Evolutionary conservation across 2,329 filamentous ascomycete genomes (phyloP), one percentile per base, ranked within the genome.

Genomic region (Xylaria sp.): DNA sequence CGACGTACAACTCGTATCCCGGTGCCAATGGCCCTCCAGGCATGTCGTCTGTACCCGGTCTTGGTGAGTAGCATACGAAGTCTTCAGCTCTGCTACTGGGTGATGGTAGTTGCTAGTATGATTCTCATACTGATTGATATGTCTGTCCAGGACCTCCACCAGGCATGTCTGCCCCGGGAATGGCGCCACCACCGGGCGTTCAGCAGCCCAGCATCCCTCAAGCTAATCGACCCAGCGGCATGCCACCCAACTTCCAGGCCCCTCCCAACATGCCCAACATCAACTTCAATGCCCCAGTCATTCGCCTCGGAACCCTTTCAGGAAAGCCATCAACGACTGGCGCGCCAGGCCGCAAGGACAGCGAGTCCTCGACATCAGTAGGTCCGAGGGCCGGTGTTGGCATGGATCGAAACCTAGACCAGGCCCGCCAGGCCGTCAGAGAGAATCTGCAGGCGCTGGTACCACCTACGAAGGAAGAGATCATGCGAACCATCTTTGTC

Each of bases 251-350:
- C 75, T 97, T 96, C 76, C 90, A 95, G 78, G 86, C 91, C 53
- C 92, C 93, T 8, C 80, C 90, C 54, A 96, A 94, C 72, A 90
- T 97, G 83, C 92, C 93, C 55, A 95, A 96, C 74, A 96, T 99
- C 80, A 97, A 99, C 79, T 96, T 97, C 79, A 96, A 90, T 70
- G 94, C 94, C 42, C 92, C 93, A 59, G 92, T 97, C 61, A 97
- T 99, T 71, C 90, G 94, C 58, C 83, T 99, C 51, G 94, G 93
- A 48, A 93, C 92, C 10, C 83, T 87, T 3, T 83, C 85, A 2
- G 76, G 83, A n/a, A 91, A 91, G 70, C 79, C 86, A 30, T 72
- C 75, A 9, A 70, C 74, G 0, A 72, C 78, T 5, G 67, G 72
- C 9, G 65, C 68, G 30, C 68, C 73, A 19, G 77, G 80, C 16